phyloP scores from a whole-genome alignment of 2,329 filamentous ascomycete species.

The Mollisia scopiformis region DNA sequence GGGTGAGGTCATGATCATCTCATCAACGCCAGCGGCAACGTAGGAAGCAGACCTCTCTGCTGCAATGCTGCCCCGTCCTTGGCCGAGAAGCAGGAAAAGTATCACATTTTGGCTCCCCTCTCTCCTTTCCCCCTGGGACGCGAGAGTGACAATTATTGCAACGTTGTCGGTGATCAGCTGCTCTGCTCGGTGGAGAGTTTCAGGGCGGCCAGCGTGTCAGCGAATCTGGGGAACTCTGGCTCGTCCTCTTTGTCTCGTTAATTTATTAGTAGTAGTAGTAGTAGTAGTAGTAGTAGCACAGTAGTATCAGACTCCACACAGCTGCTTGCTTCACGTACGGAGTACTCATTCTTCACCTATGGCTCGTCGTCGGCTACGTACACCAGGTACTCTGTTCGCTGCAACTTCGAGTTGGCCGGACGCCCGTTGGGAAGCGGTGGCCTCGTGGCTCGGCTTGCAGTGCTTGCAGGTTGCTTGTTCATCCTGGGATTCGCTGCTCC shows the following conservation, averaged over 20 bases:
- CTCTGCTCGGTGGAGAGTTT: conserved; percentile 2
- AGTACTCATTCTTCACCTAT: too few species aligned
- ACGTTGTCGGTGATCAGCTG: conserved; percentile 21
- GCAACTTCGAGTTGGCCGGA: conserved; percentile 19
- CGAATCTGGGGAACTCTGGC: too few species aligned
- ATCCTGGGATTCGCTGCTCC: too few species aligned
- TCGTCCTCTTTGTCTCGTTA: too few species aligned
- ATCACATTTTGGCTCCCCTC: not conserved
- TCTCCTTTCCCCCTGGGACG: not conserved
- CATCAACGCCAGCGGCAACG: too few species aligned
- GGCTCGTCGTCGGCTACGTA: not conserved
- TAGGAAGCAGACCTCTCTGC: not conserved
- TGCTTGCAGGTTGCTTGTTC: too few species aligned
- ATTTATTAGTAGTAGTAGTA: too few species aligned
- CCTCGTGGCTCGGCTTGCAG: too few species aligned
- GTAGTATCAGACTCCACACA: conserved; percentile 18
- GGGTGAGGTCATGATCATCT: conserved; percentile 14
- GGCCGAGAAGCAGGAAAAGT: not conserved
- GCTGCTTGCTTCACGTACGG: too few species aligned
- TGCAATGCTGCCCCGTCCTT: not conserved
- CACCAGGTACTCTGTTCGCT: not conserved
- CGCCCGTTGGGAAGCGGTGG: too few species aligned
- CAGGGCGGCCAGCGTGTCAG: not conserved
- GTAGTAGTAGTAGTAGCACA: too few species aligned
- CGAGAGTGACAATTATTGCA: conserved; percentile 6